Conservation (phyloP, 345 rosid genomes). For the Euclidium syriacum region DNA sequence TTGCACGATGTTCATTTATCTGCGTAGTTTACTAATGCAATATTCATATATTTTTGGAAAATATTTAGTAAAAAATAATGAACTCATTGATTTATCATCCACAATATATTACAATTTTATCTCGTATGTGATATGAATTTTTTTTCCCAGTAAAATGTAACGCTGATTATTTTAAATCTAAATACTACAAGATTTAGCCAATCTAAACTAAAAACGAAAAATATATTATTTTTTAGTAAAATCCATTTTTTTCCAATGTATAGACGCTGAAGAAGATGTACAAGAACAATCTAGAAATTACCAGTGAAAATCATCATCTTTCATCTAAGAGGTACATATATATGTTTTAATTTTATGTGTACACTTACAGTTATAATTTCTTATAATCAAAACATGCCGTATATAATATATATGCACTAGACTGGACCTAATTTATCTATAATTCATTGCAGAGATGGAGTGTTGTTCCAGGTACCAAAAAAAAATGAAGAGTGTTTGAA, state of each 20-base stretch:
- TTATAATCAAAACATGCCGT: not conserved
- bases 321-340: not conserved
- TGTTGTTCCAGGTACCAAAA: not conserved
- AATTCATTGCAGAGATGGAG: slow-evolving; percentile 1
- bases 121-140: no score
- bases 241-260: not conserved
- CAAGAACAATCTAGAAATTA: not conserved
- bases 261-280: slow-evolving; percentile 3
- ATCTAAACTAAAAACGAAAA: not conserved
- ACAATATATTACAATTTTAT: no score
- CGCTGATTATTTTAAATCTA: no score
- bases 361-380: not conserved
- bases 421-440: not conserved
- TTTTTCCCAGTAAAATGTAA: no score
- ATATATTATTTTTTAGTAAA: not conserved
- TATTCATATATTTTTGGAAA: no score
- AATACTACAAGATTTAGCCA: not conserved
- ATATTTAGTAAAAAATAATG: no score
- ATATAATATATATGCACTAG: not conserved
- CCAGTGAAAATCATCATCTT: not conserved
- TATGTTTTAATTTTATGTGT: not conserved
- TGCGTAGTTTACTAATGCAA: no score
- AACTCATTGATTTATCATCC: no score
- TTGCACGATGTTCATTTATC: no score
- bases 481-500: not conserved